Conservation (phyloP, 2,329 filamentous ascomycete genomes). For the Ceratocystis colombiana region DNA sequence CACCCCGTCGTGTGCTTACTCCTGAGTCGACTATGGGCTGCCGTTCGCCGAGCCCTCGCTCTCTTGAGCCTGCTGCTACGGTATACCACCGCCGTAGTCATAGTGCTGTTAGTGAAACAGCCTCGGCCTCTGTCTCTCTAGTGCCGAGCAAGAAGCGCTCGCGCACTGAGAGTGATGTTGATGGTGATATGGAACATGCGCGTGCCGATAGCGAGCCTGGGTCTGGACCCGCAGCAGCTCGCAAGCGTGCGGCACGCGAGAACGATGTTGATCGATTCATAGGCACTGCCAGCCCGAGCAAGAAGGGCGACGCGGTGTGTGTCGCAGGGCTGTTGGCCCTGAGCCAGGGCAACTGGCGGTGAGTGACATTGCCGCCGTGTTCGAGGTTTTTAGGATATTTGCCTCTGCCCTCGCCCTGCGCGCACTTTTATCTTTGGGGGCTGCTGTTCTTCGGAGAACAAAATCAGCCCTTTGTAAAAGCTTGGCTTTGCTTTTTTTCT, state of each 20-base stretch:
- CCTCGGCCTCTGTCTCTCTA: constrained; percentile 21
- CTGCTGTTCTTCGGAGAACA: no score
- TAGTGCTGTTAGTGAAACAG: not conserved
- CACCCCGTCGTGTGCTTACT: constrained; percentile 29
- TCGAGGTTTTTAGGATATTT: not conserved
- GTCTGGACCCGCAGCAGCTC: constrained; percentile 17
- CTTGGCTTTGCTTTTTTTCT: not conserved
- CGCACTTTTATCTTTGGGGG: not conserved
- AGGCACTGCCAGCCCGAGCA: constrained; percentile 56
- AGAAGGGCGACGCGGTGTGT: constrained; percentile 74
- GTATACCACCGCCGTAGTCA: not conserved
- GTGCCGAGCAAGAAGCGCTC: constrained; percentile 25
- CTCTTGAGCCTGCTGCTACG: no score
- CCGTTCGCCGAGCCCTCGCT: constrained; percentile 31
- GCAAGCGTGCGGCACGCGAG: constrained; percentile 29
- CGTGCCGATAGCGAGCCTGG: not conserved
- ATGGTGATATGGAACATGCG: not conserved
- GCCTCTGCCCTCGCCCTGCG: not conserved
- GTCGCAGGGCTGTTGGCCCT: constrained; percentile 80
- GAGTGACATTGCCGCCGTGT: constrained; percentile 1
- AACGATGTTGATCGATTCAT: constrained; percentile 68
- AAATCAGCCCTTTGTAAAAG: not conserved
- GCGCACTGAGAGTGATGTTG: constrained; percentile 15
- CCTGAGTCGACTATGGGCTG: constrained; percentile 35
- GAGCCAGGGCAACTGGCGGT: constrained; percentile 76